Percentiles rank a stretch among this genome's conserved stretches.
Evolutionary conservation across 2,329 filamentous ascomycete species (phyloP).

Genomic region (Chalara sp.): DNA sequence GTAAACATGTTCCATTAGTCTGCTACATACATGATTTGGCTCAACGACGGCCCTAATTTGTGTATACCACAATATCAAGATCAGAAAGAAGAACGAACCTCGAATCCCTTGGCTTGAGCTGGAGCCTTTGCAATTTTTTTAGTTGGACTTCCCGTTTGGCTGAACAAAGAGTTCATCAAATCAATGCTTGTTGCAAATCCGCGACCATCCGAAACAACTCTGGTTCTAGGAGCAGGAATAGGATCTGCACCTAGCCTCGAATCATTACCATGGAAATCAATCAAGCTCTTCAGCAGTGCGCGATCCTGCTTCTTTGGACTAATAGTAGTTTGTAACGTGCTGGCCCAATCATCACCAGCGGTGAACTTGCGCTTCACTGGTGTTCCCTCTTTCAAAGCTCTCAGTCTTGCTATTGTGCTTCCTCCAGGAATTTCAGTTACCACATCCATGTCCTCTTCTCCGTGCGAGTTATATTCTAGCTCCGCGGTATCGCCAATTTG

Average conservation of each 20-base stretch:
- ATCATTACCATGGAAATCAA: conserved; percentile 22
- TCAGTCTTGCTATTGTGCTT: conserved; percentile 56
- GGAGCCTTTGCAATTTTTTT: conserved; percentile 44
- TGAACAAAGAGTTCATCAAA: conserved; percentile 91
- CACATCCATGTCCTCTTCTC: conserved; percentile 39
- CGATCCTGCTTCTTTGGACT: conserved; percentile 91
- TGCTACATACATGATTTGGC: conserved; percentile 29
- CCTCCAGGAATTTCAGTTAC: conserved; percentile 50
- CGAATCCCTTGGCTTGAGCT: conserved; percentile 63
- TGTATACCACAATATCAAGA: conserved; percentile 15
- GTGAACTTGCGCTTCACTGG: conserved; percentile 54
- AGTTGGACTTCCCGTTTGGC: conserved; percentile 55
- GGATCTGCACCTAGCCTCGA: conserved; percentile 40
- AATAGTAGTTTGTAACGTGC: conserved; percentile 88
- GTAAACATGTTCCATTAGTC: conserved; percentile 31
- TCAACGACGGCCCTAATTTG: conserved; percentile 23
- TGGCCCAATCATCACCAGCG: conserved; percentile 78
- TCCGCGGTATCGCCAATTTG: conserved; percentile 71
- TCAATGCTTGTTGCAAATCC: conserved; percentile 87
- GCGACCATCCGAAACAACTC: conserved; percentile 36
- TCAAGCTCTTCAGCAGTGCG: conserved; percentile 54
- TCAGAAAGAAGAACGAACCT: conserved; percentile 68
- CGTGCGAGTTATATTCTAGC: conserved; percentile 49
- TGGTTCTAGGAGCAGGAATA: conserved; percentile 29
- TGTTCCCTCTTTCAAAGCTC: conserved; percentile 53